These are phyloP conservation scores for Phytopythium cucurbitacearum DNA, from an alignment of 352 stramenopile genomes.

Conservation along the genomic window DNA sequence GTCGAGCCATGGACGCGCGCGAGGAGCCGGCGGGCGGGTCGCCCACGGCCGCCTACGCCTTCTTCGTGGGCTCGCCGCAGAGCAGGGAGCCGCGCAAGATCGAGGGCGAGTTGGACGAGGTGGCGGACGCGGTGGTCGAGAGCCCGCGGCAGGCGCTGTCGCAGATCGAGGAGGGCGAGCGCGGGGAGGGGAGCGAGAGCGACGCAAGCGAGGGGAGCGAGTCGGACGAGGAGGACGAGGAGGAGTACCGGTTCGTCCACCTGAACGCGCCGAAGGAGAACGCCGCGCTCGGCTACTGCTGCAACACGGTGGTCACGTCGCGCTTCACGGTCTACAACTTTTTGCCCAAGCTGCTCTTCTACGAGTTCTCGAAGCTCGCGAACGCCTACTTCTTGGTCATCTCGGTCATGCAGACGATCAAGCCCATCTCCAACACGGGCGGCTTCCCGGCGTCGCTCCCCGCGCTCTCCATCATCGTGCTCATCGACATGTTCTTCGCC, in stretches of 20 bases:
- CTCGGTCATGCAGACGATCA: conserved; percentile 89
- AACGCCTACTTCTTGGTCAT: conserved; percentile 95
- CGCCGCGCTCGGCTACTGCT: conserved; percentile 49
- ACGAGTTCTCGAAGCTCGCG: conserved; percentile 89
- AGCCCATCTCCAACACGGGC: conserved; percentile 90
- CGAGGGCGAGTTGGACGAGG: background rate
- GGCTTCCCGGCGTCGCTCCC: conserved; percentile 87
- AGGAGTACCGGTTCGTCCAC: conserved; percentile 64
- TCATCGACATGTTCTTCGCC: conserved; percentile 92
- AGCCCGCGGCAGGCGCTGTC: conserved; percentile 12
- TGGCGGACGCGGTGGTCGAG: conserved; percentile 13
- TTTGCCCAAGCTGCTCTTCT: conserved; percentile 88
- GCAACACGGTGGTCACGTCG: conserved; percentile 85
- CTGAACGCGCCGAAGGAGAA: conserved; percentile 67
- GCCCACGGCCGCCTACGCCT: conserved; percentile 13
- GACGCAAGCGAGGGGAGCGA: conserved; percentile 1
- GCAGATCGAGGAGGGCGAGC: conserved; percentile 14
- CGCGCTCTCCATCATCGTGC: conserved; percentile 90
- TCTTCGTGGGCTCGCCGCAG: conserved; percentile 6
- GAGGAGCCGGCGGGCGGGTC: conserved; percentile 2
- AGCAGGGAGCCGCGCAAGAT: conserved; percentile 6
- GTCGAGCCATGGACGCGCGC: background rate
- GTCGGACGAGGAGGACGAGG: conserved; percentile 21
- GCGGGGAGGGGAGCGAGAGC: background rate
- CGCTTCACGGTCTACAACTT: conserved; percentile 92